Percentiles rank a stretch among this genome's conserved stretches.
phyloP scores from a whole-genome alignment of 306 rosid species.

The Quercus suber region DNA sequence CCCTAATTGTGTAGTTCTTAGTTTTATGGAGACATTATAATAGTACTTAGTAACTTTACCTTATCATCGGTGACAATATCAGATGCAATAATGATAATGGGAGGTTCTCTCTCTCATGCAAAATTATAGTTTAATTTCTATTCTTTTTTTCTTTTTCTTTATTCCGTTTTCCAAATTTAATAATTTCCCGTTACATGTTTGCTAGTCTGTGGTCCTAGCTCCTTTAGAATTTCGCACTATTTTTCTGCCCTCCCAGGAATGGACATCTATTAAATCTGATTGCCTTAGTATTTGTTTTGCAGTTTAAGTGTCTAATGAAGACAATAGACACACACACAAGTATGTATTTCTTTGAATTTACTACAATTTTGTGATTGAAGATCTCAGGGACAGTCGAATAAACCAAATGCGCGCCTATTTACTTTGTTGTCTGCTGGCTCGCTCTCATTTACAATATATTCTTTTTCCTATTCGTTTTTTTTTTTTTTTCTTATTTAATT shows the following conservation, averaged over 20 bases:
- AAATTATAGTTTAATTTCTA: neutral
- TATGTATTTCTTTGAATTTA: neutral
- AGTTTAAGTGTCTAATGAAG: neutral
- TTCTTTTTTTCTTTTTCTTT: neutral
- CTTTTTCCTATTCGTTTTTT: neutral
- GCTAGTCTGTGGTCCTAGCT: conserved; percentile 6
- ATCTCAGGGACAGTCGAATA: neutral
- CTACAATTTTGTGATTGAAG: neutral
- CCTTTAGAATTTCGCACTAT: conserved; percentile 27
- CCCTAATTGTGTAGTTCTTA: conserved; percentile 27
- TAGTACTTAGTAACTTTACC: conserved; percentile 9
- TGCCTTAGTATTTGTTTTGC: neutral
- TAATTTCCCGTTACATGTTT: conserved; percentile 3
- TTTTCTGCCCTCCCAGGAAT: conserved; percentile 19
- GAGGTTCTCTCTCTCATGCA: conserved; percentile 12
- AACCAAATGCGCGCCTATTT: conserved; percentile 3
- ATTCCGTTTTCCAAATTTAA: conserved; percentile 6
- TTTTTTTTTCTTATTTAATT: neutral
- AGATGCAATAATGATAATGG: neutral
- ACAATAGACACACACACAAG: neutral
- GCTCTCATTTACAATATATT: conserved; percentile 6
- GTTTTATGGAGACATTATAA: neutral
- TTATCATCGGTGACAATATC: neutral
- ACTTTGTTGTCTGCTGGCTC: conserved; percentile 29
- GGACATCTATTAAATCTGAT: conserved; percentile 4